Base-by-base conservation (phyloP, 2,329 filamentous ascomycete species). In the Alternaria brassicae region DNA sequence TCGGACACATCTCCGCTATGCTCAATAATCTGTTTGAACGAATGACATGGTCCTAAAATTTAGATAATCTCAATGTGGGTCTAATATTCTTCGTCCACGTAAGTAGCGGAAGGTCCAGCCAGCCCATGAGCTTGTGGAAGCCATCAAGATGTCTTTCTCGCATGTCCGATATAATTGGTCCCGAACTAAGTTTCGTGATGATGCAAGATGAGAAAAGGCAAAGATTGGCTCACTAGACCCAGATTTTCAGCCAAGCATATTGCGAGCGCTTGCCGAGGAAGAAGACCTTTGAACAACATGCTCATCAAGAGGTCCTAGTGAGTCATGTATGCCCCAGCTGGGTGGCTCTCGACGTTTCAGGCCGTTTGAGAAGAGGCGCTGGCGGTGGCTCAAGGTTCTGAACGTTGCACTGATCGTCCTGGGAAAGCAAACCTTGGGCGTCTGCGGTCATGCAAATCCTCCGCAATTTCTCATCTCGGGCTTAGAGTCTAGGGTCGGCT, bases 401-500 rank as follows among this genome's bases (percentile, higher is more conserved):
- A 19, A 28, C 19, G 30, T 44, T 30, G 42, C 40, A 41, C 40
- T 28, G 49, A 47, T 44, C 32, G 36, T 36, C 40, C 39, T 47
- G 30, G 28, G 52, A 44, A 47, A 17, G 48, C 34, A 15, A 39
- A 39, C 17, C 34, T 40, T 36, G 23, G 30, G 30, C 41, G 39
- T 34, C 21, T 47, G 44, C 34, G 19, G 37, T 51, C 37, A 40
- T 53, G 53, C 40, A 54, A 62, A 62, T 56, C 47, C 45, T 62
- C 56, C 51, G 41, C 59, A 48, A 42, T 52, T 32, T 51, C 53
- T 41, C 10, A 27, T 53, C n/a, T 50, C 44, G 25, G 45, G 41
- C 48, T 56, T 25, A 51, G 59, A 44, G 49, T 19, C 41, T 39
- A 34, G 28, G 21, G 21, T 40, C 21, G 51, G 34, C 56, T 45